Percentiles rank a stretch among this genome's conserved stretches.
Evolutionary conservation across 345 rosid species (phyloP).

Genomic region (Lenwebbia sp.): DNA sequence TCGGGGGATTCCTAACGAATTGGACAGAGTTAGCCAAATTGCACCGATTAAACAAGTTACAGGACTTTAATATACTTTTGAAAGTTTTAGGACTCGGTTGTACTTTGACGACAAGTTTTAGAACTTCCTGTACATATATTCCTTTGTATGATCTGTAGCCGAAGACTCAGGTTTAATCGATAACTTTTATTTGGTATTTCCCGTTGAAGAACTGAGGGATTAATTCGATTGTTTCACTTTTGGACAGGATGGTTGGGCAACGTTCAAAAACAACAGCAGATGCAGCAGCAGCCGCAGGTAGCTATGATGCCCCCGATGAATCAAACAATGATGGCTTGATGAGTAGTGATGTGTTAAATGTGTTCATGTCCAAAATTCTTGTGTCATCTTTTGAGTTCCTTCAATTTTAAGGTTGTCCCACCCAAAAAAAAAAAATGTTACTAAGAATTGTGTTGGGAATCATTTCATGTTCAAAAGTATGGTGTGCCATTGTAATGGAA

Average conservation of each 20-base stretch:
- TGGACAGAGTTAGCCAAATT: no score
- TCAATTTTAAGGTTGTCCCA: neutral
- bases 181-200: no score
- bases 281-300: constrained; percentile 20
- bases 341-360: neutral
- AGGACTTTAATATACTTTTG: no score
- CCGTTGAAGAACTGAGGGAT: no score
- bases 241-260: constrained; percentile 48
- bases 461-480: neutral
- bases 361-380: neutral
- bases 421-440: neutral
- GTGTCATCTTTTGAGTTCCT: neutral
- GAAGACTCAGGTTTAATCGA: no score
- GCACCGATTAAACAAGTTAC: no score
- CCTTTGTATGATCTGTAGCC: no score
- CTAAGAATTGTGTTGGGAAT: neutral
- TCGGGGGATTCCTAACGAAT: no score
- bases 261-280: constrained; percentile 2
- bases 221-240: neutral
- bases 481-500: neutral
- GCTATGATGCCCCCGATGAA: constrained; percentile 33
- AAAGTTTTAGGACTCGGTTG: no score
- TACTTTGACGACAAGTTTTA: no score
- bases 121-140: no score
- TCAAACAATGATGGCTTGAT: constrained; percentile 34